Percentiles rank a stretch among this genome's conserved stretches.
Evolutionary conservation across 2,329 filamentous ascomycete genomes (phyloP).

Genomic region (Clonostachys rhizophaga): DNA sequence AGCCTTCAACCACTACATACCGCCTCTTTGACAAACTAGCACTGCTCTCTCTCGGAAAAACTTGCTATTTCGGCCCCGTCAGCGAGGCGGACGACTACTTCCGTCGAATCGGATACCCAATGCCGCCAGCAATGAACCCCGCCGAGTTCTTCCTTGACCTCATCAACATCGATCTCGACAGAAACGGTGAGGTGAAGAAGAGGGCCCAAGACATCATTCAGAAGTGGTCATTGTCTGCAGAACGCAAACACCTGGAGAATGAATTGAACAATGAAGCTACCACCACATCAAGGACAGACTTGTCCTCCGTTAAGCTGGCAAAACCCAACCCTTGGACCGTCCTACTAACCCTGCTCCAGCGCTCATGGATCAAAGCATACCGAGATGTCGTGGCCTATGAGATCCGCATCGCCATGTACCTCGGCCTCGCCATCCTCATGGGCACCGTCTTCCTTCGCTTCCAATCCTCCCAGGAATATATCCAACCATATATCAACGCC

Average conservation of each 20-base stretch:
- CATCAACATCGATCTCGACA: slow-evolving; percentile 71
- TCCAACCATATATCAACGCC: slow-evolving; percentile 78
- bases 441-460: slow-evolving; percentile 83
- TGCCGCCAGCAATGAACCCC: slow-evolving; percentile 71
- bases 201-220: slow-evolving; percentile 15
- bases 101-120: slow-evolving; percentile 48
- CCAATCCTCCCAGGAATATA: slow-evolving; percentile 61
- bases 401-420: slow-evolving; percentile 78
- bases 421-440: slow-evolving; percentile 75
- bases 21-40: slow-evolving; percentile 76
- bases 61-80: slow-evolving; percentile 69
- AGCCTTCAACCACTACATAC: slow-evolving; percentile 77
- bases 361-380: slow-evolving; percentile 78
- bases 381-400: slow-evolving; percentile 82
- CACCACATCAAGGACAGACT: not conserved
- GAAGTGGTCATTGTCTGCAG: slow-evolving; percentile 14
- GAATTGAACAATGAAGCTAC: slow-evolving; percentile 7
- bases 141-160: slow-evolving; percentile 77
- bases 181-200: slow-evolving; percentile 38
- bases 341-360: slow-evolving; percentile 64
- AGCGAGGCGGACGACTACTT: slow-evolving; percentile 59
- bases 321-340: slow-evolving; percentile 43
- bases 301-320: slow-evolving; percentile 10
- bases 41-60: slow-evolving; percentile 65
- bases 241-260: slow-evolving; percentile 8